Percentiles rank a stretch among this genome's conserved stretches.
These are phyloP conservation scores for Calendula officinalis DNA, from an alignment of 129 eudicot genomes.

Conservation along the genomic window DNA sequence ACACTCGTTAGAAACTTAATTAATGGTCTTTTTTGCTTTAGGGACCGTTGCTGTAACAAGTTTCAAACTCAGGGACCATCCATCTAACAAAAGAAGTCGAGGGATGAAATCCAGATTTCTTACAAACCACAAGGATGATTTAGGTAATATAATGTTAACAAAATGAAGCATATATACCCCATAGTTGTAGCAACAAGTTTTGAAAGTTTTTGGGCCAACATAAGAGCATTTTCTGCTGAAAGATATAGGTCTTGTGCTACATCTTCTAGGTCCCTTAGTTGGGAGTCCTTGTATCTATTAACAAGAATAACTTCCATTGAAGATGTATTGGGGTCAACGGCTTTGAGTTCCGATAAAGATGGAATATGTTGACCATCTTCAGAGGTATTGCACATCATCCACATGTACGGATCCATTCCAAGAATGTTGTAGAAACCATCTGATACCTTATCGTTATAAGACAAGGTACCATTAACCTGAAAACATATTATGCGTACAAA, in stretches of 20 bases:
- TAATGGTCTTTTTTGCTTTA: too few relatives aligned
- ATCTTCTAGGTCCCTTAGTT: slow-evolving; percentile 63
- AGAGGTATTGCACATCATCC: slow-evolving; percentile 57
- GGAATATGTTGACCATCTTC: slow-evolving; percentile 61
- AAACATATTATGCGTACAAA: neutral
- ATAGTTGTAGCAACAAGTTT: slow-evolving; percentile 62
- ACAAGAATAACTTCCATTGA: slow-evolving; percentile 71
- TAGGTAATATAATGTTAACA: too few relatives aligned
- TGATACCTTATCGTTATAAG: slow-evolving; percentile 61
- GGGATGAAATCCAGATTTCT: too few relatives aligned
- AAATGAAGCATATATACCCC: slow-evolving; percentile 49
- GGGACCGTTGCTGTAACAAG: too few relatives aligned
- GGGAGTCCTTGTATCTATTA: slow-evolving; percentile 58
- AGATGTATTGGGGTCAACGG: slow-evolving; percentile 48
- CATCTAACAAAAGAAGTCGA: too few relatives aligned
- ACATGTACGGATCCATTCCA: slow-evolving; percentile 76
- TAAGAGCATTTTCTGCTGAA: slow-evolving; percentile 43
- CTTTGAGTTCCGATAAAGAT: slow-evolving; percentile 45
- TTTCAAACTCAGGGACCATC: too few relatives aligned
- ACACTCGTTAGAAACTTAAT: too few relatives aligned
- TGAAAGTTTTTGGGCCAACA: slow-evolving; percentile 59
- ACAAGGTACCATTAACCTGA: slow-evolving; percentile 72
- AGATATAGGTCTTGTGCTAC: slow-evolving; percentile 61
- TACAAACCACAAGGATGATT: too few relatives aligned
- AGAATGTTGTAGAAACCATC: slow-evolving; percentile 77